These are phyloP conservation scores for Curvularia sp. DNA, from an alignment of 2,329 filamentous ascomycete species.

Conservation along the genomic window DNA sequence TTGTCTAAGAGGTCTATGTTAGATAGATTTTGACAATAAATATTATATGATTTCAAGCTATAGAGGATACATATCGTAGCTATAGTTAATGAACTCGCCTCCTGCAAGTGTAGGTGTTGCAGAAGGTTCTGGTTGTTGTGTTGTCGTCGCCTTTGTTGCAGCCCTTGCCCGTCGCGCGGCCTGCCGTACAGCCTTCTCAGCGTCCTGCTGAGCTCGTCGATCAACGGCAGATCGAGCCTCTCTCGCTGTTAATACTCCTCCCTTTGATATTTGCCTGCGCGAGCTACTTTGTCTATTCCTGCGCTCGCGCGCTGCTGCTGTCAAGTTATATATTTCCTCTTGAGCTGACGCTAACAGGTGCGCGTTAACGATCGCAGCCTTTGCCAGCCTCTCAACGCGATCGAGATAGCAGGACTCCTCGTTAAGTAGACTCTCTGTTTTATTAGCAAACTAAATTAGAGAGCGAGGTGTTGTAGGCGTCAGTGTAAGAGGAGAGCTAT, in stretches of 20 bases:
- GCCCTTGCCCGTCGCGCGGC: background rate
- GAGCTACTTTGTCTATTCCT: background rate
- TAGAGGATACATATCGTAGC: background rate
- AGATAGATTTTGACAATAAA: background rate
- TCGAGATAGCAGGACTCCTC: too few relatives aligned
- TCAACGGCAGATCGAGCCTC: background rate
- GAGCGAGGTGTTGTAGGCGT: too few relatives aligned
- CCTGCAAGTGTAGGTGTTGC: background rate
- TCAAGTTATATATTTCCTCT: background rate
- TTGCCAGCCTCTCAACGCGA: background rate
- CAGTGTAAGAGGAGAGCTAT: too few relatives aligned
- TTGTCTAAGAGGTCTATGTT: background rate
- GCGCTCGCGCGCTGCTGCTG: background rate
- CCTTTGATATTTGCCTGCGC: background rate
- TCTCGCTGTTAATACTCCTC: background rate
- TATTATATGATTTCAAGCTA: background rate
- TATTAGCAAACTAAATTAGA: too few relatives aligned
- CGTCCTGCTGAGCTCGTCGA: background rate
- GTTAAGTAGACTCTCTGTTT: too few relatives aligned
- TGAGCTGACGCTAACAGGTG: background rate
- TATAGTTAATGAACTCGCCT: background rate
- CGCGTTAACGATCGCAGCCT: background rate
- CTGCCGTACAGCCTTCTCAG: background rate
- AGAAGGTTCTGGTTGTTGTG: background rate
- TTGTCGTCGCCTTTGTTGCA: background rate